Evolutionary conservation across 2,329 filamentous ascomycete species (phyloP), one percentile per base, ranked within the genome.

Genomic region (Beauveria sp.): DNA sequence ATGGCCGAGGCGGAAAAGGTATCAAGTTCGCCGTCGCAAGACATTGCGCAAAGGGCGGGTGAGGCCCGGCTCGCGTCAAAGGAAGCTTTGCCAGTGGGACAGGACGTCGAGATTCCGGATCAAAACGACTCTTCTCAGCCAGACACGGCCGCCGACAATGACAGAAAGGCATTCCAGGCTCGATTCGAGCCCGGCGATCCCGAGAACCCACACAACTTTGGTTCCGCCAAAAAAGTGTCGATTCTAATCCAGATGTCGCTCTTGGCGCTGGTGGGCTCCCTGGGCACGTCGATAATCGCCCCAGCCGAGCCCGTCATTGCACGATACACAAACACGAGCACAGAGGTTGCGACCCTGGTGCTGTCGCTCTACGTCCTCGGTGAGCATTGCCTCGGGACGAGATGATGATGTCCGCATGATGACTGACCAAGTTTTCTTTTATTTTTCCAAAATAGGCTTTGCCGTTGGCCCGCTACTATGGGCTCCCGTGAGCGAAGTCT

Each of bases 401-500:
- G 14, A 37, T 14, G 0, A 37, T 37, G 16, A 37, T 37, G 34
- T 37, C 34, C 12, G 12, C 34, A 37, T 37, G 5, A 37, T 16
- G 5, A 20, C 24, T 55, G 41, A 46, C 26, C 30, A 50, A 20
- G 20, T n/a, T 22, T 50, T 9, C 16, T 2, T 14, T 20, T 2
- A 1, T 20, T 43, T 4, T 20, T 22, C 4, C 7, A 20, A n/a
- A n/a, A 24, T 5, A 60, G 85, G 85, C n/a, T 82, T 82, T 60
- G 79, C 78, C 3, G 73, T 79, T 48, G 84, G 83, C 0, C 83
- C 84, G 0, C 66, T 79, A 5, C 63, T 85, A 3, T 77, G 80
- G 61, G 82, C 80, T 0, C 83, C 84, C 0, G 63, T 85, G 18
- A 80, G 76, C 37, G 84, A 87, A 68, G 71, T 82, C 14, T 82